Evolutionary conservation across 306 rosid species (phyloP).

Genomic region (Medicago ruthenica): DNA sequence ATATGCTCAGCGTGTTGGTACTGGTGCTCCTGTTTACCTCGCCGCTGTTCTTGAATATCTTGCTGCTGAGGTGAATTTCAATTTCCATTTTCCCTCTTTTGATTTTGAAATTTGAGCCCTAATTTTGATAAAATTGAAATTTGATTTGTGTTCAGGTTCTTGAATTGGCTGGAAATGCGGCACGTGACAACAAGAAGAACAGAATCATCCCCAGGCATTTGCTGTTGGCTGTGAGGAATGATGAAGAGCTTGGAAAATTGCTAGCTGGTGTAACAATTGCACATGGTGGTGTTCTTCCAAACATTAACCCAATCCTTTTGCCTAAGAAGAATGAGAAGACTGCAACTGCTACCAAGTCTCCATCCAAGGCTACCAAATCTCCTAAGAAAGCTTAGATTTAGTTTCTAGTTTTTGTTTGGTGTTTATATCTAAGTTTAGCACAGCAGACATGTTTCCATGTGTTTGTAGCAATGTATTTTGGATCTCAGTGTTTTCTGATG

Average conservation of each 20-base stretch:
- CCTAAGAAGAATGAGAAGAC: constrained; percentile 56
- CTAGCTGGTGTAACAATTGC: constrained; percentile 83
- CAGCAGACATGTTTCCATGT: background rate
- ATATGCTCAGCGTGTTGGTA: constrained; percentile 59
- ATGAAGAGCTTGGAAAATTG: constrained; percentile 80
- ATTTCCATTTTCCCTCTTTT: background rate
- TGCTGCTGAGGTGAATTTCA: constrained; percentile 61
- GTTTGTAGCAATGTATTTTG: background rate
- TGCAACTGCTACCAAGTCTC: constrained; percentile 30
- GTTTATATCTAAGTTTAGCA: constrained; percentile 36
- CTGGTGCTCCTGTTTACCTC: constrained; percentile 63
- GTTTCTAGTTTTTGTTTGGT: constrained; percentile 4
- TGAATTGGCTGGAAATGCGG: constrained; percentile 93
- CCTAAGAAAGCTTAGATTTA: constrained; percentile 65
- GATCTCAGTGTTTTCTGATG: background rate
- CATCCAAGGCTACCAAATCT: constrained; percentile 49
- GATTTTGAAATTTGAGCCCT: background rate
- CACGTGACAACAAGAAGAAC: constrained; percentile 79
- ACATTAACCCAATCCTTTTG: constrained; percentile 77
- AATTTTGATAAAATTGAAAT: background rate
- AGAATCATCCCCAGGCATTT: constrained; percentile 77
- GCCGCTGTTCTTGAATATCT: constrained; percentile 71
- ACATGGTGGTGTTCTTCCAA: constrained; percentile 87
- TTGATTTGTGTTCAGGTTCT: constrained; percentile 57
- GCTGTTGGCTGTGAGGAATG: constrained; percentile 73